A percentile compares a stretch with the other conserved stretches of the same genome.
Evolutionary conservation across 1,139 yeast species (phyloP).

Genomic region (Magnusiomyces tetraspermus): DNA sequence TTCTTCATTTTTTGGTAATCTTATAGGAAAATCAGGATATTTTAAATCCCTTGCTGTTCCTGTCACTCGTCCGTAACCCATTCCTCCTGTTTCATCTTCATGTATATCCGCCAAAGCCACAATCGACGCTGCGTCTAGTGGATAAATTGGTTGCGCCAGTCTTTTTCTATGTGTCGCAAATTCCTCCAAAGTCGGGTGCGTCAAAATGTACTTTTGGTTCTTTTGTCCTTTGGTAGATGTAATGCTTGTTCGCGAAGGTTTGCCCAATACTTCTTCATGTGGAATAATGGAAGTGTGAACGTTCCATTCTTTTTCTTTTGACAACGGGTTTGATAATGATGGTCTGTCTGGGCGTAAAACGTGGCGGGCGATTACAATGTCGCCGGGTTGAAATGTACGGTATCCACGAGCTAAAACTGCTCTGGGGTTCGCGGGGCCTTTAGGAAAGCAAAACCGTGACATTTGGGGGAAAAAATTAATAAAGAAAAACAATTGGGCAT

Average conservation of each 20-base stretch:
- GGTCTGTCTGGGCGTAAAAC: slow-evolving; percentile 14
- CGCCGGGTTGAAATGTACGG: slow-evolving; percentile 13
- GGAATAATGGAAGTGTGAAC: slow-evolving; percentile 7
- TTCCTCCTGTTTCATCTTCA: slow-evolving; percentile 24
- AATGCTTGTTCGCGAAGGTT: slow-evolving; percentile 10
- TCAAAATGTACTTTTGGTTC: slow-evolving; percentile 25
- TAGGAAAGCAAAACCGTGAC: too few relatives aligned
- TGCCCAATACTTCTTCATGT: slow-evolving; percentile 12
- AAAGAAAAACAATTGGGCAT: too few relatives aligned
- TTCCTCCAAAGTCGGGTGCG: slow-evolving; percentile 38
- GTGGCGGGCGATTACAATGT: slow-evolving; percentile 15
- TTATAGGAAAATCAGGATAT: slow-evolving; percentile 8
- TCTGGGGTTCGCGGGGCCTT: too few relatives aligned
- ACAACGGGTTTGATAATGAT: slow-evolving; percentile 10
- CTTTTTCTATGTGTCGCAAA: slow-evolving; percentile 35
- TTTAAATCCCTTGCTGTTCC: slow-evolving; percentile 26
- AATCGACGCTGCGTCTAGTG: slow-evolving; percentile 40
- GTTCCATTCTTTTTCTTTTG: slow-evolving; percentile 8
- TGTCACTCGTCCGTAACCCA: slow-evolving; percentile 17
- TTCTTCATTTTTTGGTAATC: slow-evolving; percentile 8
- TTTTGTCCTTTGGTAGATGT: slow-evolving; percentile 6
- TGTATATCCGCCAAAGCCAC: slow-evolving; percentile 40
- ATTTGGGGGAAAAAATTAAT: too few relatives aligned
- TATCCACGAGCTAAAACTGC: not conserved
- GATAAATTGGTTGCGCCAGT: slow-evolving; percentile 42